These are phyloP conservation scores for Filosporella fistucella DNA, from an alignment of 495 filamentous ascomycete genomes.

Conservation along the genomic window DNA sequence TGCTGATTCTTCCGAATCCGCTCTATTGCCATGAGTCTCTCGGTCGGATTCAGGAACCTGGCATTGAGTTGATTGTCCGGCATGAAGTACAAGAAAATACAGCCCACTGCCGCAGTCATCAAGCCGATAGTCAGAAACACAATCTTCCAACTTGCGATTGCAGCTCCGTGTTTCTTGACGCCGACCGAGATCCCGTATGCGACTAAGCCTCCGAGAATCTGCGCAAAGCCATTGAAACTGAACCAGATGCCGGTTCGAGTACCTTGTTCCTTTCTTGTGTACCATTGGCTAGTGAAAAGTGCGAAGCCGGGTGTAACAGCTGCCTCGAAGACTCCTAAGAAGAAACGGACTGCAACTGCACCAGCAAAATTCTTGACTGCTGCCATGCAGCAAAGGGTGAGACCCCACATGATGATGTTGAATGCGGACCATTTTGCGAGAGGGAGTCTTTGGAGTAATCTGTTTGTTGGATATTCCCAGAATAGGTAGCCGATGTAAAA, in stretches of 20 bases:
- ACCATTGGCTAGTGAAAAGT: conserved; percentile 62
- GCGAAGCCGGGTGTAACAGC: conserved; percentile 62
- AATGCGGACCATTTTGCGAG: conserved; percentile 39
- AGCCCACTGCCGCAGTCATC: conserved; percentile 50
- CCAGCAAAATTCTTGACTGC: conserved; percentile 26
- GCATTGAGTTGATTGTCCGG: conserved; percentile 63
- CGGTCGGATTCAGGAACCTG: conserved; percentile 48
- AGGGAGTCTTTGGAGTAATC: conserved; percentile 40
- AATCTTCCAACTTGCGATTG: conserved; percentile 44
- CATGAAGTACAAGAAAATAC: conserved; percentile 55
- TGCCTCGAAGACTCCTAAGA: conserved; percentile 60
- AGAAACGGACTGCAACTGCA: conserved; percentile 38
- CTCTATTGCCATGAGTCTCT: conserved; percentile 57
- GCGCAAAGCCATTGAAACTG: conserved; percentile 35
- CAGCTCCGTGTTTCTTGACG: conserved; percentile 32
- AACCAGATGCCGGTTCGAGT: conserved; percentile 41
- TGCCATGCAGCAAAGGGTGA: conserved; percentile 40
- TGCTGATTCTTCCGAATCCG: conserved; percentile 61
- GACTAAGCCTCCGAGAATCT: conserved; percentile 48
- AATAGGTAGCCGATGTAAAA: conserved; percentile 32
- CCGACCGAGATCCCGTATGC: conserved; percentile 50
- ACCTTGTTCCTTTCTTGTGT: conserved; percentile 54
- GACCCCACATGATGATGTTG: conserved; percentile 46
- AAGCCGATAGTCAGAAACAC: conserved; percentile 47
- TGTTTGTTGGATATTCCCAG: conserved; percentile 48